Conservation (phyloP, 768 basidiomycete species). For the Chlorophyllum brunneum region DNA sequence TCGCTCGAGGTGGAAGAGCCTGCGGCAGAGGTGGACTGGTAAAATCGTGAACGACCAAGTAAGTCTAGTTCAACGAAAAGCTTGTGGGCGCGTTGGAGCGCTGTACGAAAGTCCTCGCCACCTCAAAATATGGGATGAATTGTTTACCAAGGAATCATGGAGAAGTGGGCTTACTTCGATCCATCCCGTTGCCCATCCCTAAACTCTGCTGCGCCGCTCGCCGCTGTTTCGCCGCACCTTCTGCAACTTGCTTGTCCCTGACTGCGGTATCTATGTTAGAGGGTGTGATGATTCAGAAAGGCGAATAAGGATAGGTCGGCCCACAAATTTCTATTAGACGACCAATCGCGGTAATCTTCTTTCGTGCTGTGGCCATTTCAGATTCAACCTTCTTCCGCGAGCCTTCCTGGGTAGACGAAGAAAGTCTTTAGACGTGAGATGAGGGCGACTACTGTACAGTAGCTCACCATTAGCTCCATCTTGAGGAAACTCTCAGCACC, state of each 20-base stretch:
- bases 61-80: conserved; percentile 54
- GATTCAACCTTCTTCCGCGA: conserved; percentile 70
- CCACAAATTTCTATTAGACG: conserved; percentile 54
- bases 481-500: conserved; percentile 88
- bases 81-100: conserved; percentile 58
- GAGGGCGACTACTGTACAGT: not conserved
- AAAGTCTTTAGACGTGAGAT: conserved; percentile 7
- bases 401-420: conserved; percentile 39
- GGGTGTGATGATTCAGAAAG: not conserved
- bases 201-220: conserved; percentile 17
- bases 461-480: conserved; percentile 52
- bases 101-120: conserved; percentile 70
- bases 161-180: conserved; percentile 37
- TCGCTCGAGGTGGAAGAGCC: conserved; percentile 28
- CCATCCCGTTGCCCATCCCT: conserved; percentile 12
- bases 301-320: conserved; percentile 15
- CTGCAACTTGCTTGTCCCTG: conserved; percentile 6
- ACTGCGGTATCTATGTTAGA: not conserved
- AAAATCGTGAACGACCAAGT: conserved; percentile 35
- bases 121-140: conserved; percentile 15
- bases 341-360: conserved; percentile 65
- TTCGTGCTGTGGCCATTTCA: conserved; percentile 72
- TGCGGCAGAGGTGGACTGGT: conserved; percentile 27
- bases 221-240: conserved; percentile 17
- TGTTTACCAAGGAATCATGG: not conserved